Base-by-base conservation (phyloP, 2,329 filamentous ascomycete species). In the Thielaviopsis euricoi region DNA sequence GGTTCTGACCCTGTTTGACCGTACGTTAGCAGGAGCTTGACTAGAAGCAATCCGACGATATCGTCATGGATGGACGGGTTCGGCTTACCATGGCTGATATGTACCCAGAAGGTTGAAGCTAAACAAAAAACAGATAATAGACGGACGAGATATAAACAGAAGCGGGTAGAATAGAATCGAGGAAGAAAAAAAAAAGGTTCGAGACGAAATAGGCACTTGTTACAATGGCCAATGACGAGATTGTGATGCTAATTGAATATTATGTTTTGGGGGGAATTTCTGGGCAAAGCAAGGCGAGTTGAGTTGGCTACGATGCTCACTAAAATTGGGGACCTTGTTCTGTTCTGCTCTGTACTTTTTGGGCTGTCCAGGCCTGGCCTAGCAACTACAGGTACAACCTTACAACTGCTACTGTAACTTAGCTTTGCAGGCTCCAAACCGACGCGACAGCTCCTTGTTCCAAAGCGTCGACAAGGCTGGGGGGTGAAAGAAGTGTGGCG, bases 1-100 rank as follows among this genome's bases (percentile, higher is more conserved):
- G 86, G 65, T 85, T 84, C 74, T 88, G 85, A 78, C 86, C 86
- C 86, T 89, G 64, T 40, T 12, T 25, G n/a, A n/a, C n/a, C n/a
- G 19, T n/a, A 19, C 13, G 56, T 58, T 58, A 58, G 52, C n/a
- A 55, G 33, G 15, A 55, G 33, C 12, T 55, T 40, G 15, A 3
- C 22, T 22, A 19, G 6, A n/a, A 22, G 37, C 17, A n/a, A 6
- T 48, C 21, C 40, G 48, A 23, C 40, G 40, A 48, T 46, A 55
- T 55, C 53, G 40, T 48, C 26, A 51, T 40, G n/a, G 9, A 29
- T 46, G 29, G 25, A 26, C n/a, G 15, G 15, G 12, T n/a, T 19
- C 17, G 15, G 33, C 51, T 19, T 58, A 55, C 57, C 53, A 55
- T 55, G 40, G 40, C 46, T 26, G 26, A 5, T 25, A 29, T 26